Base-by-base conservation (phyloP, 78 protist species). In the Chrysochromulina tobinii region DNA sequence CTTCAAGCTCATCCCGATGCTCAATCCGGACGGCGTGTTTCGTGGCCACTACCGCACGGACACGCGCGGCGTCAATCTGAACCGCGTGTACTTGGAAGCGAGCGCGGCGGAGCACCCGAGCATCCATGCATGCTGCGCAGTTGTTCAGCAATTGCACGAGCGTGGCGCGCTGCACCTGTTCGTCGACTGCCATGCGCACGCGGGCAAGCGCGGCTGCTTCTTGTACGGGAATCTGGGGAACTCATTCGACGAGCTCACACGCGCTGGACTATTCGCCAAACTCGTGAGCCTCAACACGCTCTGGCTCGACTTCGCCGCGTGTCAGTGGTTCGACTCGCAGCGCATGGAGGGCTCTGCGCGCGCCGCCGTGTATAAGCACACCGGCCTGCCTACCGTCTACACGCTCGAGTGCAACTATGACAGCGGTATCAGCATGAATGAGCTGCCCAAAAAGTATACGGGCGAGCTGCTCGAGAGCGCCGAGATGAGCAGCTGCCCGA, bases 11-110 rank as follows among this genome's bases (percentile, higher is more conserved):
- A 68, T 88, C 9, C 95, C 95, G 27, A 48, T 61, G n/a, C 81
- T 93, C 57, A 93, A 93, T 50, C 95, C 95, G 12, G 95, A 93
- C n/a, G 95, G 95, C 38, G 95, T 93, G 18, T 53, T 59, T 2
- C 48, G 27, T 27, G 95, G 95, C 15, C 77, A 84, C 83, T 75
- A 75, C 21, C 83, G 83, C 83, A 53, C 86, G 18, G 95, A 93
- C 61, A 73, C 87, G 27, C 53, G 2, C 5, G 95, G 95, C 27
- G 20, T 81, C 58, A 93, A 93, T 61, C n/a, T 93, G 21, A 93
- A 93, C 90, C 81, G 94, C n/a, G 38, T 6, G 23, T 79, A 79
- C 87, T 7, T 18, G 25, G 8, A 4, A 2, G 1, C 25, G 20
- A 1, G 48, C 50, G 23, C 18, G 20, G 64, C 2, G 59, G 50